These are phyloP conservation scores for Amanita brunnescens DNA, from an alignment of 768 basidiomycete genomes.

Conservation along the genomic window DNA sequence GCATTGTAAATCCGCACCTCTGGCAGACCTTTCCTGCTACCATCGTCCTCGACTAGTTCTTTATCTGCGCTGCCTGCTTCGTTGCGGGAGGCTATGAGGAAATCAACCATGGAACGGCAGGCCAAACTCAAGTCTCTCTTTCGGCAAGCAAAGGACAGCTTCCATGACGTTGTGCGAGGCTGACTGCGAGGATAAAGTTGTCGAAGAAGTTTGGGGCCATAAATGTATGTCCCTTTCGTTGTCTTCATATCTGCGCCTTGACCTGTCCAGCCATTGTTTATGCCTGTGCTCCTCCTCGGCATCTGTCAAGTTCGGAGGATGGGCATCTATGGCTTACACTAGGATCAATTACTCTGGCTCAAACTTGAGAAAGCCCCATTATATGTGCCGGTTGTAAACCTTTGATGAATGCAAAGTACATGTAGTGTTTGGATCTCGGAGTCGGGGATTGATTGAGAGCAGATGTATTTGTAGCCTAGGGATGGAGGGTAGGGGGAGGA, in stretches of 20 bases:
- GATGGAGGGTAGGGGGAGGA: too few relatives aligned
- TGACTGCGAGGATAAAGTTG: constrained; percentile 34
- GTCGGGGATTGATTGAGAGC: too few relatives aligned
- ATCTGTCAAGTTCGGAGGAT: too few relatives aligned
- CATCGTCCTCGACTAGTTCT: constrained; percentile 1
- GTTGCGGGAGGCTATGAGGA: constrained; percentile 55
- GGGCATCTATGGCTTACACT: too few relatives aligned
- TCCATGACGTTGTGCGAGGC: constrained; percentile 86
- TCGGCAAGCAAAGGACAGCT: constrained; percentile 78
- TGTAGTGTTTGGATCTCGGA: too few relatives aligned
- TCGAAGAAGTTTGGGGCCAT: constrained; percentile 81
- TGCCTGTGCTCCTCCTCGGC: constrained; percentile 86
- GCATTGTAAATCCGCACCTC: constrained; percentile 6
- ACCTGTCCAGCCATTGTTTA: too few relatives aligned
- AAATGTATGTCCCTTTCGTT: constrained; percentile 55
- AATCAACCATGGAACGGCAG: constrained; percentile 72
- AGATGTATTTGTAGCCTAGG: too few relatives aligned
- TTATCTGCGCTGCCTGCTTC: constrained; percentile 29
- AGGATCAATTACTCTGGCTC: too few relatives aligned
- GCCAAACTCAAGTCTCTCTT: constrained; percentile 72
- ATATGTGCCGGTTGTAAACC: too few relatives aligned
- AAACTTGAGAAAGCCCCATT: too few relatives aligned
- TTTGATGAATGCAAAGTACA: too few relatives aligned
- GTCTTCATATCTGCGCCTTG: background rate
- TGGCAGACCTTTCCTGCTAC: background rate